A percentile compares a stretch with the other conserved stretches of the same genome.
phyloP scores from a whole-genome alignment of 1,139 yeast species.

The Entelexis paramagnoliae region DNA sequence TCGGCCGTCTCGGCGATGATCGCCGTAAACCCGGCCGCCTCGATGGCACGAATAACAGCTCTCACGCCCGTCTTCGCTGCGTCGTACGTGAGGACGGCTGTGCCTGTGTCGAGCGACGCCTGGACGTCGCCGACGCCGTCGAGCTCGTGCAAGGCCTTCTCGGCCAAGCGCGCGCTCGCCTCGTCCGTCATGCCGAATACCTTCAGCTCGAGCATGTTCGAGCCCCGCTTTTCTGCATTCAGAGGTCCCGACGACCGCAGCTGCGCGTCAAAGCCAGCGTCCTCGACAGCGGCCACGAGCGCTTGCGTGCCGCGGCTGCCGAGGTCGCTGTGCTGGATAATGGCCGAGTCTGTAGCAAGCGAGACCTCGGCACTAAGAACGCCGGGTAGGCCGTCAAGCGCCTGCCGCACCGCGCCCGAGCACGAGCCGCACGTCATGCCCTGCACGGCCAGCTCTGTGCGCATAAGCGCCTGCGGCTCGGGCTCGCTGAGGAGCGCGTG shows the following conservation, averaged over 20 bases:
- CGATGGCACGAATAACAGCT: constrained; percentile 42
- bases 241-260: constrained; percentile 3
- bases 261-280: constrained; percentile 63
- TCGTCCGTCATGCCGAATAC: constrained; percentile 12
- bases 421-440: constrained; percentile 62
- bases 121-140: constrained; percentile 7
- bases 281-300: constrained; percentile 49
- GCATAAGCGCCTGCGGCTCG: not conserved
- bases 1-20: constrained; percentile 37
- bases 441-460: constrained; percentile 33
- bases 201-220: constrained; percentile 9
- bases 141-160: not conserved
- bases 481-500: not conserved
- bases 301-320: constrained; percentile 10
- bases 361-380: constrained; percentile 38
- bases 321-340: constrained; percentile 32
- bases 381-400: constrained; percentile 39
- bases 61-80: constrained; percentile 46
- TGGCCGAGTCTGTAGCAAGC: constrained; percentile 37
- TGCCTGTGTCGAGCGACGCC: constrained; percentile 26
- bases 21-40: constrained; percentile 43
- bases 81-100: constrained; percentile 33
- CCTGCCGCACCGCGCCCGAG: constrained; percentile 41
- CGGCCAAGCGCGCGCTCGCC: not conserved
- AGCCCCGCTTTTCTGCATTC: not conserved